These are phyloP conservation scores for Calonectria hawksworthii DNA, from an alignment of 2,329 filamentous ascomycete species.

Conservation along the genomic window DNA sequence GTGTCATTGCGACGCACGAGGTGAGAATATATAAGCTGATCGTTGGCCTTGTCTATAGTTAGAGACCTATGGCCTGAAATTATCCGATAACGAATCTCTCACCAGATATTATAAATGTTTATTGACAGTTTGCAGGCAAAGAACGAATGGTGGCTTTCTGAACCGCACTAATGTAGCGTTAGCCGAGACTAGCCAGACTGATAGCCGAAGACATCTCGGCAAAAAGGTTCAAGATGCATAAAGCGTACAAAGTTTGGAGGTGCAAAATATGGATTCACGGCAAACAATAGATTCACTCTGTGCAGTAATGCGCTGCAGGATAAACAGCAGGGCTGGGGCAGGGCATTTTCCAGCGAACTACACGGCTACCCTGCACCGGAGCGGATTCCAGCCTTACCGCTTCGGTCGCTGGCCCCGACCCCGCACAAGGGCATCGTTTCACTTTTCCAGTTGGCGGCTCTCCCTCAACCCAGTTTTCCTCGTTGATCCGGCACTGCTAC, in stretches of 20 bases:
- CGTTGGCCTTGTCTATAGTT: too few relatives aligned
- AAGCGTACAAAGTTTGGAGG: background rate
- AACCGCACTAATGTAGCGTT: background rate
- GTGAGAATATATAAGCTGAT: too few relatives aligned
- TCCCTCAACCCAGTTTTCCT: constrained; percentile 4
- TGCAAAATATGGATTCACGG: background rate
- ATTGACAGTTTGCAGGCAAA: too few relatives aligned
- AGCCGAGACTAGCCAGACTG: background rate
- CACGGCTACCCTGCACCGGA: background rate
- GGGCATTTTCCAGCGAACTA: background rate
- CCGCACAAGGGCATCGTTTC: constrained; percentile 7
- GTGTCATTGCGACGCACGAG: too few relatives aligned
- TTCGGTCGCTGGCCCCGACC: constrained; percentile 13
- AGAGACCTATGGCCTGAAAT: too few relatives aligned
- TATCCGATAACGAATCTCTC: too few relatives aligned
- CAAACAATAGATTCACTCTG: background rate
- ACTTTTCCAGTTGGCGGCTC: constrained; percentile 1
- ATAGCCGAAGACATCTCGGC: background rate
- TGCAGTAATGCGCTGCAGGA: background rate
- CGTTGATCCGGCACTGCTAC: background rate
- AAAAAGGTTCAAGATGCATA: background rate
- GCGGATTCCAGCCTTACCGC: background rate
- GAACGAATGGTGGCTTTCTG: too few relatives aligned
- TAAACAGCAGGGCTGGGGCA: background rate
- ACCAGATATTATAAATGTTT: too few relatives aligned